Percentiles rank a stretch among this genome's conserved stretches.
Conservation (phyloP, 306 rosid species). For the Cicer bijugum region DNA sequence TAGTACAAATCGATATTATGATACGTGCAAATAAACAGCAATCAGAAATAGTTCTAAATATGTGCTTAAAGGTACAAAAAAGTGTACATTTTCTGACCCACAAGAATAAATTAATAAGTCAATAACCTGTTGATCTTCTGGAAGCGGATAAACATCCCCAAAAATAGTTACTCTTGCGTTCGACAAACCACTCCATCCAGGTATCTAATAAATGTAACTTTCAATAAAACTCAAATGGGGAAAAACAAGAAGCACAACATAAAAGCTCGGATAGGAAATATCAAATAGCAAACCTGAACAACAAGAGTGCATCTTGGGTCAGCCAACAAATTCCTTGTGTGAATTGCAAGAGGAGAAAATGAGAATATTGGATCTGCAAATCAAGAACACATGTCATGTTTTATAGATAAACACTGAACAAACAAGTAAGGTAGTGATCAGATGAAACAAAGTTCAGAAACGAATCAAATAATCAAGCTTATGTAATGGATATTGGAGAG, state of each 20-base stretch:
- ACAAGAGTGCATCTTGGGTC: constrained; percentile 97
- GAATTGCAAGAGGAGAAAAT: constrained; percentile 96
- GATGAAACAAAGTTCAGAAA: constrained; percentile 25
- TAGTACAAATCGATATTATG: constrained; percentile 45
- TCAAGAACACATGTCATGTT: constrained; percentile 24
- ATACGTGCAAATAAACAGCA: constrained; percentile 26
- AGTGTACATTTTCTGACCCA: constrained; percentile 10
- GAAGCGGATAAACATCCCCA: constrained; percentile 96
- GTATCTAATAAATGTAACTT: constrained; percentile 64
- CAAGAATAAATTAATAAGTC: constrained; percentile 31
- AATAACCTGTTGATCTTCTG: constrained; percentile 88
- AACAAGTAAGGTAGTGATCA: constrained; percentile 25
- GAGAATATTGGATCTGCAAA: constrained; percentile 92
- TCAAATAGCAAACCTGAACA: constrained; percentile 79
- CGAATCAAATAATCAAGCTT: constrained; percentile 5
- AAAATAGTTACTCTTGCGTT: constrained; percentile 99
- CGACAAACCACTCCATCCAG: constrained; percentile 99
- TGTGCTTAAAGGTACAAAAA: constrained; percentile 25
- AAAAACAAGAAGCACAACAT: constrained; percentile 41
- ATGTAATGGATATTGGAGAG: constrained; percentile 26
- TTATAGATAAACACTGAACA: constrained; percentile 28
- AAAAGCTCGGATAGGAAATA: constrained; percentile 35
- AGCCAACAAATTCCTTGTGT: constrained; percentile 89
- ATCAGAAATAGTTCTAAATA: constrained; percentile 4
- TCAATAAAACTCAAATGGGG: constrained; percentile 50